These are phyloP conservation scores for Lignosus rhinocerotis DNA, from an alignment of 1,284 basidiomycete species.

Conservation along the genomic window DNA sequence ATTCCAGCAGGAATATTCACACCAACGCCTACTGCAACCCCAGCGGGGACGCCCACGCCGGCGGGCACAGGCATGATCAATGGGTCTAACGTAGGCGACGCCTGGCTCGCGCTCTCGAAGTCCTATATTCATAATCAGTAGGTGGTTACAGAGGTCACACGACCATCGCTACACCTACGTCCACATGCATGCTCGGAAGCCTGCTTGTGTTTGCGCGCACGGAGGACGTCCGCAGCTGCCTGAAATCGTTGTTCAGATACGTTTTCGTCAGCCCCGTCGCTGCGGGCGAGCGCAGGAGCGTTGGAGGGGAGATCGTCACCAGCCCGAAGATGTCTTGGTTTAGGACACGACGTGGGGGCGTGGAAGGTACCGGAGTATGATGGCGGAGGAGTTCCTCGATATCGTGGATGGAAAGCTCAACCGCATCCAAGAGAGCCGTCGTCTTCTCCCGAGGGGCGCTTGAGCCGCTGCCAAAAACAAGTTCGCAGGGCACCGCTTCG, in stretches of 20 bases:
- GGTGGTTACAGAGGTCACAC: constrained; percentile 23
- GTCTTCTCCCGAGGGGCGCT: background rate
- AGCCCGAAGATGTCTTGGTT: constrained; percentile 48
- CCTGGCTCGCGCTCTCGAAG: constrained; percentile 34
- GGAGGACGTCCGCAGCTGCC: constrained; percentile 64
- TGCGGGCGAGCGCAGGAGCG: constrained; percentile 69
- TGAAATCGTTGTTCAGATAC: constrained; percentile 75
- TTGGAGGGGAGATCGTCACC: constrained; percentile 67
- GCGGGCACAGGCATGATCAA: constrained; percentile 27
- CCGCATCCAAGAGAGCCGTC: constrained; percentile 24
- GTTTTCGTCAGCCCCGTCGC: constrained; percentile 80
- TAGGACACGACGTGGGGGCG: constrained; percentile 51
- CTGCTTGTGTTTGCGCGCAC: constrained; percentile 78
- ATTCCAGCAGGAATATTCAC: constrained; percentile 11
- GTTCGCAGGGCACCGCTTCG: constrained; percentile 21
- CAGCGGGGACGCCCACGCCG: background rate
- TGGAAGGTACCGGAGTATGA: constrained; percentile 39
- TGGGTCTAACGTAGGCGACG: constrained; percentile 31
- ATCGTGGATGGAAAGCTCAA: constrained; percentile 30
- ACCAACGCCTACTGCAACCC: background rate
- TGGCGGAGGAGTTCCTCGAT: constrained; percentile 31
- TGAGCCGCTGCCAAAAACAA: constrained; percentile 23
- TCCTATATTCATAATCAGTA: constrained; percentile 29
- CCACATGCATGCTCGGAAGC: constrained; percentile 77
- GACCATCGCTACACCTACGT: constrained; percentile 52